These are phyloP conservation scores for Alternaria arbusti DNA, from an alignment of 2,329 filamentous ascomycete species.

Conservation along the genomic window DNA sequence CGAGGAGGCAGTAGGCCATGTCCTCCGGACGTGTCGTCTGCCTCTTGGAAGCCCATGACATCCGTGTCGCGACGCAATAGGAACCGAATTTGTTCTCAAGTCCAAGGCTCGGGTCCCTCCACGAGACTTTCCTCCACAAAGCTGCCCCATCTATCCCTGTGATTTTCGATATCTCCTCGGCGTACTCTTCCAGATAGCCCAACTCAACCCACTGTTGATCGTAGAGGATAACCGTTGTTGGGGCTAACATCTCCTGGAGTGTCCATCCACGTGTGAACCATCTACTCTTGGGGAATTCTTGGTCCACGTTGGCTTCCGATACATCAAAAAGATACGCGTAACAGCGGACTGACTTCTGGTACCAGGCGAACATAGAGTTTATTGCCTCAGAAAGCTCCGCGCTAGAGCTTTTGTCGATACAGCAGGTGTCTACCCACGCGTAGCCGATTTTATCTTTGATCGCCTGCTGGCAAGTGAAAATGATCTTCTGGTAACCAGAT, in stretches of 20 bases:
- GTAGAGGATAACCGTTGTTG: not conserved
- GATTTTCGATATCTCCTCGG: not conserved
- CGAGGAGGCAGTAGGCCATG: conserved; percentile 39
- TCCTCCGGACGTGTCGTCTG: conserved; percentile 32
- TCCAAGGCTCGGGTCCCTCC: no score
- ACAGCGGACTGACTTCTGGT: not conserved
- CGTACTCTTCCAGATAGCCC: not conserved
- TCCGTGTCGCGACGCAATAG: conserved; percentile 18
- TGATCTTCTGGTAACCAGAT: not conserved
- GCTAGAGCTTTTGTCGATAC: conserved; percentile 9
- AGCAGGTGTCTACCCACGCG: conserved; percentile 12
- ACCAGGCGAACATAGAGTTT: conserved; percentile 9
- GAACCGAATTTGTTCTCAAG: not conserved
- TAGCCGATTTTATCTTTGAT: not conserved
- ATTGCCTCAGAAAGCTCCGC: conserved; percentile 12
- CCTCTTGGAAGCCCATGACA: conserved; percentile 20
- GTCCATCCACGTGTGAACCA: conserved; percentile 6
- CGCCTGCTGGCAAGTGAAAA: not conserved
- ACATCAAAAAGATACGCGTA: conserved; percentile 11
- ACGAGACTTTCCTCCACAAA: no score
- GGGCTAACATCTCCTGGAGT: not conserved
- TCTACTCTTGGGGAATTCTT: not conserved
- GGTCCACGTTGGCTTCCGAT: not conserved
- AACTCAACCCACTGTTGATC: not conserved
- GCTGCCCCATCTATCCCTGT: not conserved